A percentile compares a stretch with the other conserved stretches of the same genome.
These are phyloP conservation scores for Ophiostoma sp. DNA, from an alignment of 2,329 filamentous ascomycete genomes.

Conservation along the genomic window DNA sequence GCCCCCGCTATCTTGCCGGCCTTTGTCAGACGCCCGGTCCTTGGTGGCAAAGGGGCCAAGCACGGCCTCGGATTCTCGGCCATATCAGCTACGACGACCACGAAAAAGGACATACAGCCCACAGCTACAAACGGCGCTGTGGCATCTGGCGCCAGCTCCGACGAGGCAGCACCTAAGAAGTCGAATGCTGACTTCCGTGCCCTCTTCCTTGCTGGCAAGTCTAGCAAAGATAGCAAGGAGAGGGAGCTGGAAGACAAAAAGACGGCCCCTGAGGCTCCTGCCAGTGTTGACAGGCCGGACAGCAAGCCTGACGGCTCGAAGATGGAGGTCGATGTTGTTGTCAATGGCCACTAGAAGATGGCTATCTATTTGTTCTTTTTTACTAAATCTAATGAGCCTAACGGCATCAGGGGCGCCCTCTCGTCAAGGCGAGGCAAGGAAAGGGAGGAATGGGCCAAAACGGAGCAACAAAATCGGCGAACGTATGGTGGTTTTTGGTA, in stretches of 20 bases:
- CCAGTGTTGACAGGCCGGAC: background rate
- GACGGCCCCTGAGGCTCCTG: background rate
- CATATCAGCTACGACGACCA: constrained; percentile 29
- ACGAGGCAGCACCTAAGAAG: constrained; percentile 27
- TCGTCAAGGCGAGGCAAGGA: background rate
- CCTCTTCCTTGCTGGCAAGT: constrained; percentile 30
- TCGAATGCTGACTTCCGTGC: constrained; percentile 34
- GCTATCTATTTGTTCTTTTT: background rate
- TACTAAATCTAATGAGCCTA: constrained; percentile 3
- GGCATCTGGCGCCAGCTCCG: constrained; percentile 25
- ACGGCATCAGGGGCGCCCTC: constrained; percentile 15
- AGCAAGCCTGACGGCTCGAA: constrained; percentile 13
- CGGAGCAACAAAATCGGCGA: constrained; percentile 18
- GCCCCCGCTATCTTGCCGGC: background rate
- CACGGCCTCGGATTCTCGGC: constrained; percentile 42
- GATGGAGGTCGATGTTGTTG: constrained; percentile 22
- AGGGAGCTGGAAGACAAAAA: background rate
- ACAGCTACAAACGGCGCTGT: constrained; percentile 23
- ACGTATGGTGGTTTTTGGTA: constrained; percentile 13
- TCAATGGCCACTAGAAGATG: constrained; percentile 21
- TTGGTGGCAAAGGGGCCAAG: constrained; percentile 40
- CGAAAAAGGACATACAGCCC: constrained; percentile 25
- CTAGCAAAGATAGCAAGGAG: background rate
- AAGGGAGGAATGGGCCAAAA: background rate
- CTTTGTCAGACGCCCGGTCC: constrained; percentile 39